Conservation (phyloP, 2,329 filamentous ascomycete species). For the Penicillium sp. region DNA sequence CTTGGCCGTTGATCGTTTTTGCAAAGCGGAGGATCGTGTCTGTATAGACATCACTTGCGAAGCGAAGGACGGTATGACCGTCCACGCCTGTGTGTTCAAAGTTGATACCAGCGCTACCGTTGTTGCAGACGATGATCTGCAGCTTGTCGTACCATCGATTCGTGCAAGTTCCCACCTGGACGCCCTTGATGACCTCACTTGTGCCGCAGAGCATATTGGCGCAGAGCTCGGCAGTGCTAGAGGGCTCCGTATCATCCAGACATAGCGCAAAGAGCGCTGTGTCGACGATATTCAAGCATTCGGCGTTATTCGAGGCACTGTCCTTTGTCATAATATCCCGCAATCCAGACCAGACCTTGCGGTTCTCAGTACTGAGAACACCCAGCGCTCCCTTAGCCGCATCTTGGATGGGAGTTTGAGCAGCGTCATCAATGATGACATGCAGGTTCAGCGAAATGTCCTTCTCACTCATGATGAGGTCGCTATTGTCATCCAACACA, state of each 20-base stretch:
- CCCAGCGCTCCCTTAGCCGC: conserved; percentile 93
- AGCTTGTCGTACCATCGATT: conserved; percentile 99
- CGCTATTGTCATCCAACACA: conserved; percentile 87
- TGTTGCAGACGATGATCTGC: conserved; percentile 98
- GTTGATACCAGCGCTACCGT: conserved; percentile 97
- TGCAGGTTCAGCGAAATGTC: conserved; percentile 88
- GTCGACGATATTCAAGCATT: conserved; percentile 93
- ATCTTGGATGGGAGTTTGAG: conserved; percentile 84
- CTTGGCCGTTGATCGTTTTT: conserved; percentile 88
- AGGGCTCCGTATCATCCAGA: conserved; percentile 85
- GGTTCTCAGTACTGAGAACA: conserved; percentile 91
- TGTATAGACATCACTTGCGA: conserved; percentile 94
- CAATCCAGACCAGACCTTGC: conserved; percentile 91
- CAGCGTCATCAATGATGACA: conserved; percentile 86
- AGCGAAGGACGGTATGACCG: conserved; percentile 92
- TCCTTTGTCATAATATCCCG: conserved; percentile 84
- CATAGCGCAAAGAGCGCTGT: conserved; percentile 90
- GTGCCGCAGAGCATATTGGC: conserved; percentile 98
- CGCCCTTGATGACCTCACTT: conserved; percentile 83
- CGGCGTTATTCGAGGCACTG: conserved; percentile 86
- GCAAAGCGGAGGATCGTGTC: conserved; percentile 97
- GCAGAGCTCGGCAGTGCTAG: conserved; percentile 77
- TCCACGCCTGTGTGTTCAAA: conserved; percentile 98
- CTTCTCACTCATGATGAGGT: conserved; percentile 95
- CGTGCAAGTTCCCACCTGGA: conserved; percentile 95